Base-by-base conservation (phyloP, 2,329 filamentous ascomycete genomes). In the Cercospora zeae-maydis region DNA sequence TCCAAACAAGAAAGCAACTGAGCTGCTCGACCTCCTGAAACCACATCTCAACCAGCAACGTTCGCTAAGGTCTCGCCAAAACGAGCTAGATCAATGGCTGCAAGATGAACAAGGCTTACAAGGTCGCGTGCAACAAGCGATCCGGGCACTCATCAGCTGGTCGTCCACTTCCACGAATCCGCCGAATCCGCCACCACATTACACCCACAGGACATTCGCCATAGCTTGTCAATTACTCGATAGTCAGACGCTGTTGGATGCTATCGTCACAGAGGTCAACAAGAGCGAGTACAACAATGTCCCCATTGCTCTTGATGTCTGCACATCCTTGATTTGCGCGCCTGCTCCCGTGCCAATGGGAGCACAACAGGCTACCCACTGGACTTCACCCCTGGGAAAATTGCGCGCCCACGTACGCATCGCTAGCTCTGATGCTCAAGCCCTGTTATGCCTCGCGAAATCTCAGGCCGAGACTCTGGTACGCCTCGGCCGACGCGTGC, bases 201-300 rank as follows among this genome's bases (percentile, higher is more conserved):
- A 93, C 73, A 90, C 88, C 0, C 89, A 92, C 72, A 85, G 88
- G 4, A 87, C 90, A 66, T 78, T 92, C 2, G 81, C 90, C 8
- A 81, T 83, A 0, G 85, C 83, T 0, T 75, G 85, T 36, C 83
- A 84, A 60, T 78, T 90, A 33, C 76, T 89, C 0, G 89, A 89
- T 0, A 83, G 88, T 0, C 83, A 80, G 62, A 79, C 82, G 4
- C 77, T 91, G 0, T 75, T 93, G 0, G 75, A 81, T 1, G 76
- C 86, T 5, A 83, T 93, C 21, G 72, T 91, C 10, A 86, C 91
- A 7, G 89, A 92, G 68, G 76, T 91, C 6, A 85, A 84, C 68
- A 76, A 83, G 16, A 84, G 84, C 0, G 84, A 86, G 31, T 75
- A 80, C 0, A 84, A 84, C 4, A 85, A 84, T 66, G 85, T 83